Conservation (phyloP, 352 stramenopile species). For the Pythium chondricola region DNA sequence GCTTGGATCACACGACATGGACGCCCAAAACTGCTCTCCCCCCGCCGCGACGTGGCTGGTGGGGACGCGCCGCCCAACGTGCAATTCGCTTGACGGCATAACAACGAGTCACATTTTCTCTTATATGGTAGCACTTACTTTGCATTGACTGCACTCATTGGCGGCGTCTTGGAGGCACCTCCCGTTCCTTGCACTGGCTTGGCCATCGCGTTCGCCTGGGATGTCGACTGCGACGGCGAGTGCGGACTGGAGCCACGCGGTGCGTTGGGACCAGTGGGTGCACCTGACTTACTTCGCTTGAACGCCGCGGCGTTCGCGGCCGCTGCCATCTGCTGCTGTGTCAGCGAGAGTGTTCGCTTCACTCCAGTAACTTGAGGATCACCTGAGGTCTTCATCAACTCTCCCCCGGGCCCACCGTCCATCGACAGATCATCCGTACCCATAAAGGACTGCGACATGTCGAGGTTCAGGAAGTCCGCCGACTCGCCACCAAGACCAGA, state of each 20-base stretch:
- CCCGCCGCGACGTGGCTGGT: no score
- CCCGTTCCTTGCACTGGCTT: constrained; percentile 61
- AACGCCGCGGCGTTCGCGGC: constrained; percentile 75
- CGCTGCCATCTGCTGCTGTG: constrained; percentile 77
- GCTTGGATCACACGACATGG: no score
- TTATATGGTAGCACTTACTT: no score
- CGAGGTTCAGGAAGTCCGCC: constrained; percentile 76
- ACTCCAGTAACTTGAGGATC: constrained; percentile 32
- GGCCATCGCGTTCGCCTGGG: constrained; percentile 44
- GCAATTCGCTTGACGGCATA: no score
- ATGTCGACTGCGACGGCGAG: constrained; percentile 38
- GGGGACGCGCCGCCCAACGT: no score
- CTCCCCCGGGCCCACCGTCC: constrained; percentile 14
- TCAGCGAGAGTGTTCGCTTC: constrained; percentile 73
- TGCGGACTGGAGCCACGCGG: constrained; percentile 34
- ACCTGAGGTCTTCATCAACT: constrained; percentile 31
- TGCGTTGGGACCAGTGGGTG: constrained; percentile 15
- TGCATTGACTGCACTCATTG: constrained; percentile 85
- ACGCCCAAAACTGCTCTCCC: no score
- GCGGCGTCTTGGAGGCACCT: constrained; percentile 78
- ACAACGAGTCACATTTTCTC: no score
- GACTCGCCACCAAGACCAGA: constrained; percentile 44
- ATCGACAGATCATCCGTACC: constrained; percentile 46
- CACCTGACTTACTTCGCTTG: constrained; percentile 72
- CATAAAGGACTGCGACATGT: constrained; percentile 66